Conservation (phyloP, 2,329 filamentous ascomycete genomes). For the Penicillium sp. region DNA sequence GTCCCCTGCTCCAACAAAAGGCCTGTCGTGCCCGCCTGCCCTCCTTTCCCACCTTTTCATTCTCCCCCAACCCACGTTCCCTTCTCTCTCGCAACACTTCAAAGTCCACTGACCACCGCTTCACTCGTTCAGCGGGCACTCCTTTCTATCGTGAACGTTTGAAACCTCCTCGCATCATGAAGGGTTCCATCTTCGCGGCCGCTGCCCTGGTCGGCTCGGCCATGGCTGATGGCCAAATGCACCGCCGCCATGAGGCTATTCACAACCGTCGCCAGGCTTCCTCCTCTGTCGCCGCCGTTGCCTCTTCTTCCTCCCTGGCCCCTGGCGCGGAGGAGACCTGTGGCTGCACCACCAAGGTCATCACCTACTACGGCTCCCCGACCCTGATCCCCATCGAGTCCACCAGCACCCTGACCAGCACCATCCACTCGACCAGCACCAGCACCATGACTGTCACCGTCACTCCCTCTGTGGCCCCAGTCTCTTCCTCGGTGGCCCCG, state of each 20-base stretch:
- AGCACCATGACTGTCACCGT: slow-evolving; percentile 44
- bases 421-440: slow-evolving; percentile 46
- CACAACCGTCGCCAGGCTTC: slow-evolving; percentile 59
- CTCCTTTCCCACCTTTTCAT: slow-evolving; percentile 14
- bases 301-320: slow-evolving; percentile 14
- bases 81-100: slow-evolving; percentile 5
- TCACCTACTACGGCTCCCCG: slow-evolving; percentile 68
- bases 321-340: slow-evolving; percentile 54
- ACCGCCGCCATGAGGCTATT: slow-evolving; percentile 57
- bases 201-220: slow-evolving; percentile 55
- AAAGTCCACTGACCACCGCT: slow-evolving; percentile 41
- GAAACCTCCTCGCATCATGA: slow-evolving; percentile 63
- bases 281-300: slow-evolving; percentile 18
- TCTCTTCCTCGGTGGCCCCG: slow-evolving; percentile 7
- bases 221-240: slow-evolving; percentile 61
- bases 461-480: slow-evolving; percentile 27
- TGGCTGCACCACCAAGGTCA: slow-evolving; percentile 74
- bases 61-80: slow-evolving; percentile 21
- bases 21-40: slow-evolving; percentile 28
- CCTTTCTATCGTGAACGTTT: slow-evolving; percentile 48
- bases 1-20: slow-evolving; percentile 30
- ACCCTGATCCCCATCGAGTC: slow-evolving; percentile 52
- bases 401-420: slow-evolving; percentile 36
- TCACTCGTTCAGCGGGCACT: slow-evolving; percentile 79
- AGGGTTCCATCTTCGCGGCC: slow-evolving; percentile 67